These are phyloP conservation scores for Periglandula ipomoeae DNA, from an alignment of 2,329 filamentous ascomycete genomes.

Conservation along the genomic window DNA sequence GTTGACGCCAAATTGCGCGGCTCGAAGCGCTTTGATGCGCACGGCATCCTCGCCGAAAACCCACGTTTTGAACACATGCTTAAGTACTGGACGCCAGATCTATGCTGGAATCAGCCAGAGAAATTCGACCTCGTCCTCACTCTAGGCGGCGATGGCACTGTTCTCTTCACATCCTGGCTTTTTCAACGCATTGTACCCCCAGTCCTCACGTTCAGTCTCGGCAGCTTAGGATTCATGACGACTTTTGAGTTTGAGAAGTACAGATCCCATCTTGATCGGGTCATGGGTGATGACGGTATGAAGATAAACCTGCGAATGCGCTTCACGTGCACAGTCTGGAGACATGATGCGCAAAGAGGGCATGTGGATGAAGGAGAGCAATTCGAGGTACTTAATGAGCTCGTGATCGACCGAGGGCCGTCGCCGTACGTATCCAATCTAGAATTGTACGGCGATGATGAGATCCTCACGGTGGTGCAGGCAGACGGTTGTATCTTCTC, in stretches of 20 bases:
- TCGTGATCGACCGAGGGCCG: slow-evolving; percentile 95
- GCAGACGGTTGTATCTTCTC: slow-evolving; percentile 97
- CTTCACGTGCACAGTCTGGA: slow-evolving; percentile 95
- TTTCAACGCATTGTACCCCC: slow-evolving; percentile 84
- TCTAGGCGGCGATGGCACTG: slow-evolving; percentile 77
- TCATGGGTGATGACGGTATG: slow-evolving; percentile 95
- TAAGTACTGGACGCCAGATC: slow-evolving; percentile 90
- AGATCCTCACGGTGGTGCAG: slow-evolving; percentile 89
- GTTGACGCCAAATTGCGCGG: slow-evolving; percentile 91
- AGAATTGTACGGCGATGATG: slow-evolving; percentile 91
- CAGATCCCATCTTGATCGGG: slow-evolving; percentile 72
- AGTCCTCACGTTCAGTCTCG: slow-evolving; percentile 74
- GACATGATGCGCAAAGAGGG: slow-evolving; percentile 51
- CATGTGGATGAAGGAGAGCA: slow-evolving; percentile 82
- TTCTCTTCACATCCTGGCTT: slow-evolving; percentile 84
- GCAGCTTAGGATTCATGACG: slow-evolving; percentile 80
- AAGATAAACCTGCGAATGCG: slow-evolving; percentile 96
- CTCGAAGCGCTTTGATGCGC: slow-evolving; percentile 78
- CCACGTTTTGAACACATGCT: slow-evolving; percentile 74
- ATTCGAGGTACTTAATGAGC: slow-evolving; percentile 95
- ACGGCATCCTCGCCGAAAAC: slow-evolving; percentile 63
- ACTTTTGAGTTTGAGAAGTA: slow-evolving; percentile 84
- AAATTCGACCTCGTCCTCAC: slow-evolving; percentile 92
- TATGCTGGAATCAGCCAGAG: slow-evolving; percentile 90
- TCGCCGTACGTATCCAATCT: slow-evolving; percentile 95